phyloP scores from a whole-genome alignment of 305 asterid species.

The Fraxinus velutina region DNA sequence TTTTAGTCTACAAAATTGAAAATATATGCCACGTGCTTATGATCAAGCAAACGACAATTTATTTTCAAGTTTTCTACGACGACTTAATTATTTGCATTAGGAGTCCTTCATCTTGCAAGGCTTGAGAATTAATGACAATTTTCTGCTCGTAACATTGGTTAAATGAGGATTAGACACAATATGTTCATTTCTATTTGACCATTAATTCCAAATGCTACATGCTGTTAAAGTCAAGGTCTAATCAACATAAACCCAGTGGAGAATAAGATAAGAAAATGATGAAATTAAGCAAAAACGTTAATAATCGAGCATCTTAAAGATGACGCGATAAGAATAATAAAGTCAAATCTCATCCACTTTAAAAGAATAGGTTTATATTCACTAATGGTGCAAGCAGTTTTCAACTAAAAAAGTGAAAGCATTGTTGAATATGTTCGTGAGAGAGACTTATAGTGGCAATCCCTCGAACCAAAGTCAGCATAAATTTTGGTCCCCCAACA shows the following conservation, averaged over 20 bases:
- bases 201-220: conserved; percentile 7
- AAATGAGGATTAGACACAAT: conserved; percentile 23
- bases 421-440: conserved; percentile 52
- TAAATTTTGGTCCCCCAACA: conserved; percentile 51
- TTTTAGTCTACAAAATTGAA: no score
- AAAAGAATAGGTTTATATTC: conserved; percentile 36
- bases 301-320: conserved; percentile 17
- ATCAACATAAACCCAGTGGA: not conserved
- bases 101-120: not conserved
- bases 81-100: no score
- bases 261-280: not conserved
- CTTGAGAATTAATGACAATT: not conserved
- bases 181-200: conserved; percentile 27
- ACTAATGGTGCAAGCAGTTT: conserved; percentile 54
- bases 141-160: not conserved
- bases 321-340: not conserved
- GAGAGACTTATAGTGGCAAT: conserved; percentile 39
- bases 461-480: conserved; percentile 36
- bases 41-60: not conserved
- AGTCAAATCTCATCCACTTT: conserved; percentile 56
- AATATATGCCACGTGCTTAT: no score
- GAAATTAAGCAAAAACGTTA: not conserved
- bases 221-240: conserved; percentile 17
- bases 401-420: conserved; percentile 54
- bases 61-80: no score